Base-by-base conservation (phyloP, 73 alveolate species). In the Paramecium biaurelia region DNA sequence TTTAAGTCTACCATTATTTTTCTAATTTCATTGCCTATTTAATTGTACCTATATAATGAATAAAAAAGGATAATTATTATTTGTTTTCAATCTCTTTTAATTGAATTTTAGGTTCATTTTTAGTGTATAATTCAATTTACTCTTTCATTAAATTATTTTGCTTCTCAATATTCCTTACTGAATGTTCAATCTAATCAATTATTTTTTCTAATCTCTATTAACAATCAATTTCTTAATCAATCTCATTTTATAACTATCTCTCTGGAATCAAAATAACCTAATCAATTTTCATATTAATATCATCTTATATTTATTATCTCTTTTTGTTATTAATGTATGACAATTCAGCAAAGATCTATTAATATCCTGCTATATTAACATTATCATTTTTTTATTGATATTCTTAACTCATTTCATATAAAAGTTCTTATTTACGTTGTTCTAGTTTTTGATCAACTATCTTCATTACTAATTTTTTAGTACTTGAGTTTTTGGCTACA, bases 1-100 rank as follows among this genome's bases (percentile, higher is more conserved):
- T 35, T 72, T 72, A 32, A 72, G 32, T 72, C 86, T 72, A 72
- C 86, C 86, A 72, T 72, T 72, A 63, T 4, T 35, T 35, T 72
- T 72, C 86, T 11, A 32, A 35, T 35, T 72, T 34, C 58, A 72
- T 35, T 15, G 67, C 56, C 18, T 72, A 18, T 72, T 42, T 72
- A 12, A 72, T 72, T 18, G 56, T 72, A 5, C 37, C 41, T 15
- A 15, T 72, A 10, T 1, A 72, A 15, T 72, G 32, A 0, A 15
- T 26, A 7, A 72, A 20, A 12, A 34, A 2, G 7, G 18, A 21
- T 8, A 72, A 38, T 15, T 35, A 12, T 10, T 72, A 35, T 72
- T 72, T 72, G 34, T 72, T 72, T 38, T 72, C 86, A 34, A 72
- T 35, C 53, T 35, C 56, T 35, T 72, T 72, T 15, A 28, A 34